phyloP scores from a whole-genome alignment of 1,284 basidiomycete genomes.

The Fistulinella cinereoalba region DNA sequence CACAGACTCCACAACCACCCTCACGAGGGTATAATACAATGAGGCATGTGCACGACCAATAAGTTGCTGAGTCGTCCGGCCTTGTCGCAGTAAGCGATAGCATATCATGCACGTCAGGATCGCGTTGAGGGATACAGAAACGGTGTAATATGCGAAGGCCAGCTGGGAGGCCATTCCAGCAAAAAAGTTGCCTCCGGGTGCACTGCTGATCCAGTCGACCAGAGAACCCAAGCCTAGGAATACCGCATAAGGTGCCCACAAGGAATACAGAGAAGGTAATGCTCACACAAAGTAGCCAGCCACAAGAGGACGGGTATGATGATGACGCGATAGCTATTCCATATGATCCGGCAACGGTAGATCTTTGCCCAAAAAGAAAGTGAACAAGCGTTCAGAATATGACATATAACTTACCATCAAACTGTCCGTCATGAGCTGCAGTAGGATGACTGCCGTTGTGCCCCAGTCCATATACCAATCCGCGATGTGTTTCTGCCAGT shows the following conservation, averaged over 20 bases:
- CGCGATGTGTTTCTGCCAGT: not conserved
- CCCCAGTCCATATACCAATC: constrained; percentile 5
- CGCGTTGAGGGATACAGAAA: constrained; percentile 5
- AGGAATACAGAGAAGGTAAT: not conserved
- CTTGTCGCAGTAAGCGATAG: constrained; percentile 9
- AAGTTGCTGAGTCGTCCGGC: not conserved
- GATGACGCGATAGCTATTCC: constrained; percentile 6
- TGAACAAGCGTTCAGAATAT: too few relatives aligned
- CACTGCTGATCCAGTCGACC: too few relatives aligned
- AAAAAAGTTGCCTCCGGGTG: constrained; percentile 1
- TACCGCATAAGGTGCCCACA: too few relatives aligned
- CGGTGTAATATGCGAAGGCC: constrained; percentile 6
- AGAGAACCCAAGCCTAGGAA: too few relatives aligned
- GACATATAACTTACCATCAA: constrained; percentile 7
- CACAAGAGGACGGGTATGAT: constrained; percentile 14
- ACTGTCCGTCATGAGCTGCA: constrained; percentile 12
- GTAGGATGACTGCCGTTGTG: not conserved
- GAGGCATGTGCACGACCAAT: constrained; percentile 1
- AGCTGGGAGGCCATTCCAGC: constrained; percentile 3
- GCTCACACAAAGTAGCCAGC: constrained; percentile 10
- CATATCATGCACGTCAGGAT: constrained; percentile 13
- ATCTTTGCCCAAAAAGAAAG: too few relatives aligned
- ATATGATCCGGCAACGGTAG: constrained; percentile 9
- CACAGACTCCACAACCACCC: constrained; percentile 17
- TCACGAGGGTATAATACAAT: constrained; percentile 3